Evolutionary conservation across 345 rosid genomes (phyloP).

Genomic region (Citrus trifoliata): DNA sequence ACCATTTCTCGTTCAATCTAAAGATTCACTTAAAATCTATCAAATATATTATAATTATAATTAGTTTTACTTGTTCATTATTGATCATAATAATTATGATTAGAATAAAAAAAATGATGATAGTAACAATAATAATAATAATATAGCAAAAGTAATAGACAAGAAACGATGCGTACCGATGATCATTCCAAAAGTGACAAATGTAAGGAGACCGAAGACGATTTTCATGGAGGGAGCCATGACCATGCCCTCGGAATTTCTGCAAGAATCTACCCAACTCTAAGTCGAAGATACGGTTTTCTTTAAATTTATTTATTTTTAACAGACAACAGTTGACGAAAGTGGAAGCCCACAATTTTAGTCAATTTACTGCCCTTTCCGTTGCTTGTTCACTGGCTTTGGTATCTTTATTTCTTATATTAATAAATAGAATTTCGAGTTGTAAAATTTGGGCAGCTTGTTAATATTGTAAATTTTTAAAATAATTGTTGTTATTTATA

Average conservation of each 20-base stretch:
- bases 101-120: not conserved
- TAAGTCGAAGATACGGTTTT: not conserved
- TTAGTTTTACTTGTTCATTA: too few species aligned
- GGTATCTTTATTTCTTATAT: not conserved
- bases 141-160: not conserved
- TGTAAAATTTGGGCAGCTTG: too few species aligned
- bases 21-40: not conserved
- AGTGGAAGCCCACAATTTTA: not conserved
- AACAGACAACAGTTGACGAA: not conserved
- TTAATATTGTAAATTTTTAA: too few species aligned
- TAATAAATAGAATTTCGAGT: too few species aligned
- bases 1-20: not conserved
- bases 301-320: too few species aligned
- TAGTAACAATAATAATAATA: not conserved
- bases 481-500: too few species aligned
- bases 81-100: too few species aligned
- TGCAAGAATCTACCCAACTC: not conserved
- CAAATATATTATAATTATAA: too few species aligned
- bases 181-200: conserved; percentile 91
- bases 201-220: conserved; percentile 72
- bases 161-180: conserved; percentile 43
- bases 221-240: conserved; percentile 78
- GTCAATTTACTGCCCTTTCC: not conserved
- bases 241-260: not conserved
- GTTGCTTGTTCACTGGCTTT: not conserved